These are phyloP conservation scores for Psilocybe cyanescens DNA, from an alignment of 768 basidiomycete species.

Conservation along the genomic window DNA sequence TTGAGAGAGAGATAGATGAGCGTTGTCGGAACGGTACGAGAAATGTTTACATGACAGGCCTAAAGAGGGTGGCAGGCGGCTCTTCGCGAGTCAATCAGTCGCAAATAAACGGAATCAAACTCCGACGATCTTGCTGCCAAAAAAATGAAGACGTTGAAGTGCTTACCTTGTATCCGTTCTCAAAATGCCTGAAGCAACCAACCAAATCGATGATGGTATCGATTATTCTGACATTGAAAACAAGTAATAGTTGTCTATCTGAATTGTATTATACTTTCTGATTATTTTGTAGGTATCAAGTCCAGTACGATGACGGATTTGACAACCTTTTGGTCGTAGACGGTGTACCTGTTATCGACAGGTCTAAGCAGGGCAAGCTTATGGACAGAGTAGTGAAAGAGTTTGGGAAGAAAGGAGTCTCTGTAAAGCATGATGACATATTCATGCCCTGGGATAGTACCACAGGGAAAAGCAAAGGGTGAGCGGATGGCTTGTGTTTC, in stretches of 20 bases:
- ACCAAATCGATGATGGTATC: slow-evolving; percentile 62
- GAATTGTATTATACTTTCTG: background rate
- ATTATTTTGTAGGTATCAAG: slow-evolving; percentile 66
- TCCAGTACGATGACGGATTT: slow-evolving; percentile 82
- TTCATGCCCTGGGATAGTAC: slow-evolving; percentile 88
- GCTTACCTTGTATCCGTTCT: slow-evolving; percentile 13
- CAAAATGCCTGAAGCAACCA: slow-evolving; percentile 51
- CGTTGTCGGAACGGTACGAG: too few relatives aligned
- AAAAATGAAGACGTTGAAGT: slow-evolving; percentile 23
- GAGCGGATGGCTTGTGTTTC: slow-evolving; percentile 23
- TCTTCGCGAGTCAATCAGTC: background rate
- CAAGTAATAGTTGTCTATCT: slow-evolving; percentile 55
- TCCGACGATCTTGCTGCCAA: slow-evolving; percentile 15
- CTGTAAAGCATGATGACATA: slow-evolving; percentile 78
- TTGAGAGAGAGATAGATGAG: too few relatives aligned
- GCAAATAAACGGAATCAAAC: slow-evolving; percentile 18
- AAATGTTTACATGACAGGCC: too few relatives aligned
- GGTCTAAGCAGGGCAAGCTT: slow-evolving; percentile 81
- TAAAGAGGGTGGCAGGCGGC: too few relatives aligned
- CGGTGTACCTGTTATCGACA: slow-evolving; percentile 89
- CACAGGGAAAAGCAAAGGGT: slow-evolving; percentile 93
- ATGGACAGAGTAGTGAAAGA: slow-evolving; percentile 82
- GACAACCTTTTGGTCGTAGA: slow-evolving; percentile 94
- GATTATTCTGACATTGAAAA: slow-evolving; percentile 90
- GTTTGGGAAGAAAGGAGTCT: slow-evolving; percentile 79